Conservation (phyloP, 306 rosid species). For the Cicer cuneatum region DNA sequence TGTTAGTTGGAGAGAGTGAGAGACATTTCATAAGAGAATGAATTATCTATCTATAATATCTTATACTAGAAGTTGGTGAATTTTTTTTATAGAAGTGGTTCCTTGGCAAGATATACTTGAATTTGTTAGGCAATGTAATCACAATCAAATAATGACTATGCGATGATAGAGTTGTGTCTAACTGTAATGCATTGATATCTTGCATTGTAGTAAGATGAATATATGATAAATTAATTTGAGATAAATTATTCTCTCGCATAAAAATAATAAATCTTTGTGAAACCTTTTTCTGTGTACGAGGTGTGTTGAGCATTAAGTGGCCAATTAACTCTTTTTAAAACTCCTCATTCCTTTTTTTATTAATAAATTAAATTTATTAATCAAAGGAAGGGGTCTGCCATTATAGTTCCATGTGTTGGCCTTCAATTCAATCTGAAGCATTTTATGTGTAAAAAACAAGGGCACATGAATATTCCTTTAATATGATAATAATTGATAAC, state of each 20-base stretch:
- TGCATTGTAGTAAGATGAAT: no score
- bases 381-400: slow-evolving; percentile 51
- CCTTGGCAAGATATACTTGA: no score
- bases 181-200: no score
- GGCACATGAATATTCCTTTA: slow-evolving; percentile 43
- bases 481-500: slow-evolving; percentile 31
- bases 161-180: no score
- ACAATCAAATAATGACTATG: no score
- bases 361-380: not conserved
- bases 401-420: slow-evolving; percentile 47
- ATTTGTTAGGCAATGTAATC: no score
- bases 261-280: slow-evolving; percentile 67
- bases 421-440: slow-evolving; percentile 44
- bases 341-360: slow-evolving; percentile 41
- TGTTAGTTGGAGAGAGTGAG: no score
- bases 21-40: no score
- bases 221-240: no score
- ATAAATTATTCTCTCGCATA: slow-evolving; percentile 5
- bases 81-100: no score
- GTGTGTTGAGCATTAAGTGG: slow-evolving; percentile 53
- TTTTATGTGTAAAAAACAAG: slow-evolving; percentile 32
- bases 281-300: slow-evolving; percentile 45
- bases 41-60: no score
- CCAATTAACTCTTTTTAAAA: slow-evolving; percentile 36
- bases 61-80: no score